Conservation (phyloP, 2,329 filamentous ascomycete species). For the Eutypa lata region DNA sequence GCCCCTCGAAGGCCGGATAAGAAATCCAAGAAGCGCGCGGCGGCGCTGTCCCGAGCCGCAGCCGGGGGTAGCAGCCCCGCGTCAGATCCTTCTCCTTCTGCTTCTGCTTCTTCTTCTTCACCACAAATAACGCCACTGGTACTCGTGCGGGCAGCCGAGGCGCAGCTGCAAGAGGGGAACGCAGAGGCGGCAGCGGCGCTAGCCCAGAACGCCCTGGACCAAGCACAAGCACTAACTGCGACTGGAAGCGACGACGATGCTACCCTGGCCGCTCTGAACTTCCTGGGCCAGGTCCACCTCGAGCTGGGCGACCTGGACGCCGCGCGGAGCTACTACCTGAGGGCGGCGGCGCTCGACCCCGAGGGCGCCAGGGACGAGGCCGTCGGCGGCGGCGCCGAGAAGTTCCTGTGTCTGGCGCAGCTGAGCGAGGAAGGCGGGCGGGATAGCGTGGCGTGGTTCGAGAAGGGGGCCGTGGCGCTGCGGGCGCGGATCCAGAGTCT, state of each 20-base stretch:
- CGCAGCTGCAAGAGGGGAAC: conserved; percentile 29
- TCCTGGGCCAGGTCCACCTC: conserved; percentile 78
- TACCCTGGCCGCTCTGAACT: conserved; percentile 64
- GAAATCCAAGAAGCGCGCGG: conserved; percentile 26
- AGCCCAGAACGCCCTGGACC: conserved; percentile 27
- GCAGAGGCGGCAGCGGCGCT: conserved; percentile 25
- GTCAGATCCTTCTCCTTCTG: no score
- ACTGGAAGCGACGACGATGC: conserved; percentile 38
- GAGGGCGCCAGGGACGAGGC: conserved; percentile 69
- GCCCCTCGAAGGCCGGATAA: conserved; percentile 31
- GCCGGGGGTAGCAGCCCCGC: conserved; percentile 14
- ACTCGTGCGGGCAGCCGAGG: conserved; percentile 30
- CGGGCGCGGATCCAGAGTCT: conserved; percentile 67
- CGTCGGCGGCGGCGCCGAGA: conserved; percentile 81
- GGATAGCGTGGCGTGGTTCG: conserved; percentile 66
- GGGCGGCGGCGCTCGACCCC: conserved; percentile 72
- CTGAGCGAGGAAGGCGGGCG: conserved; percentile 69
- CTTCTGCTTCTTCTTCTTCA: conserved; percentile 7
- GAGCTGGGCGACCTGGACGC: conserved; percentile 78
- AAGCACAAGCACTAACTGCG: conserved; percentile 7
- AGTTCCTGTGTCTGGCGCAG: conserved; percentile 93
- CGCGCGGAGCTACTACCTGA: conserved; percentile 69
- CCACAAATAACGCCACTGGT: conserved; percentile 22
- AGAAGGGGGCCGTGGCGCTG: conserved; percentile 69
- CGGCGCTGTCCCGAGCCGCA: conserved; percentile 20